Percentiles rank a stretch among this genome's conserved stretches.
phyloP scores from a whole-genome alignment of 345 rosid genomes.

The Aethionema arabicum region DNA sequence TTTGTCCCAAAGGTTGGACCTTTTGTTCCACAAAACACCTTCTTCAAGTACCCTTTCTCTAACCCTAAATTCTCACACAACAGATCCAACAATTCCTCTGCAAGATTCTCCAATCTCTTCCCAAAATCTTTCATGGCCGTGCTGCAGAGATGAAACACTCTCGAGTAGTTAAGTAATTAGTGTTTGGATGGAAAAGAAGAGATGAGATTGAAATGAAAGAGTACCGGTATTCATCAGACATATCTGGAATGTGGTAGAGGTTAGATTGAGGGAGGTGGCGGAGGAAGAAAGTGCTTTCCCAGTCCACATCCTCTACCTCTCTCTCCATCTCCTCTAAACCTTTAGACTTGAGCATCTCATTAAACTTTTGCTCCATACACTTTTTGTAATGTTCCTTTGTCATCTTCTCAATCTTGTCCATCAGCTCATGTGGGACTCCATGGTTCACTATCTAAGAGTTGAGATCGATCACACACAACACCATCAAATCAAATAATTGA shows the following conservation, averaged over 20 bases:
- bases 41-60: slow-evolving; percentile 79
- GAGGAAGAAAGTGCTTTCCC: slow-evolving; percentile 85
- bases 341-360: slow-evolving; percentile 61
- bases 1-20: slow-evolving; percentile 91
- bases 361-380: slow-evolving; percentile 64
- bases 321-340: slow-evolving; percentile 55
- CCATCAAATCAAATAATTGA: not conserved
- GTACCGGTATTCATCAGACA: slow-evolving; percentile 56
- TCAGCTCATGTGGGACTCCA: slow-evolving; percentile 60
- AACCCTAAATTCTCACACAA: slow-evolving; percentile 81
- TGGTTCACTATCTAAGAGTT: slow-evolving; percentile 60
- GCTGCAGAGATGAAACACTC: slow-evolving; percentile 39
- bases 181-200: no score
- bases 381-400: slow-evolving; percentile 69
- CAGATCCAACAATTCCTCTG: slow-evolving; percentile 63
- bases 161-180: not conserved
- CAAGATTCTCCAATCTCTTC: slow-evolving; percentile 58
- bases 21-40: slow-evolving; percentile 61
- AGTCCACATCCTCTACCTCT: slow-evolving; percentile 67
- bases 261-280: slow-evolving; percentile 71
- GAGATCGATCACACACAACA: not conserved
- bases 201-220: not conserved
- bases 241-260: slow-evolving; percentile 56
- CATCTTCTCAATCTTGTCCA: slow-evolving; percentile 74
- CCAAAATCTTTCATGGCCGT: slow-evolving; percentile 66